phyloP scores from a whole-genome alignment of 129 eudicot genomes.

The Pseudognaphalium luteoalbum region DNA sequence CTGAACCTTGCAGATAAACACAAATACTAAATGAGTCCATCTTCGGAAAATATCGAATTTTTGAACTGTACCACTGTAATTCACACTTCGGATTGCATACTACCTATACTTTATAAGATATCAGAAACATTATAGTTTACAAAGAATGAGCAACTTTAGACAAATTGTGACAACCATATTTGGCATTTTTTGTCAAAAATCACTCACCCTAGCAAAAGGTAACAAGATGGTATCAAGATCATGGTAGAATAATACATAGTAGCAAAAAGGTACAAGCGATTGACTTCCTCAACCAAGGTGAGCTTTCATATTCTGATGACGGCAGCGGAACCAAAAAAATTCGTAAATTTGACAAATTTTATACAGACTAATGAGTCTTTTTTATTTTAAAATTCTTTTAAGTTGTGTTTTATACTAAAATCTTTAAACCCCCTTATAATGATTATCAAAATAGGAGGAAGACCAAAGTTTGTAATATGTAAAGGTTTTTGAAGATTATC shows the following conservation, averaged over 20 bases:
- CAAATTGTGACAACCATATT: neutral
- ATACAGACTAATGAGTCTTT: neutral
- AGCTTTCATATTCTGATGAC: slow-evolving; percentile 4
- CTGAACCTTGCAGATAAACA: neutral
- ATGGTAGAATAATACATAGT: neutral
- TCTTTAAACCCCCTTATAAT: neutral
- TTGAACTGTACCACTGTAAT: neutral
- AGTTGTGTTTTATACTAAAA: neutral
- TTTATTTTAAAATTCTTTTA: neutral
- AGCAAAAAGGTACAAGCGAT: neutral
- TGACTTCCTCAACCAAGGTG: slow-evolving; percentile 3
- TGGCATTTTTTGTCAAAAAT: neutral
- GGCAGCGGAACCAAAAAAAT: neutral
- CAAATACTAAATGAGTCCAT: neutral
- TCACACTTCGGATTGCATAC: neutral
- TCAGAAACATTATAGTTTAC: neutral
- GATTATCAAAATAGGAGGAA: neutral
- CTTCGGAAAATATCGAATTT: neutral
- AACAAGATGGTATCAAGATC: neutral
- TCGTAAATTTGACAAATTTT: neutral
- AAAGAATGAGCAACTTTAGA: neutral
- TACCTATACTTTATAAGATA: neutral
- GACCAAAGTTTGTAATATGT: neutral
- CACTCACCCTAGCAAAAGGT: neutral
- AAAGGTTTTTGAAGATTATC: neutral